phyloP scores from a whole-genome alignment of 1,284 basidiomycete genomes.

The Puccinia hordei region DNA sequence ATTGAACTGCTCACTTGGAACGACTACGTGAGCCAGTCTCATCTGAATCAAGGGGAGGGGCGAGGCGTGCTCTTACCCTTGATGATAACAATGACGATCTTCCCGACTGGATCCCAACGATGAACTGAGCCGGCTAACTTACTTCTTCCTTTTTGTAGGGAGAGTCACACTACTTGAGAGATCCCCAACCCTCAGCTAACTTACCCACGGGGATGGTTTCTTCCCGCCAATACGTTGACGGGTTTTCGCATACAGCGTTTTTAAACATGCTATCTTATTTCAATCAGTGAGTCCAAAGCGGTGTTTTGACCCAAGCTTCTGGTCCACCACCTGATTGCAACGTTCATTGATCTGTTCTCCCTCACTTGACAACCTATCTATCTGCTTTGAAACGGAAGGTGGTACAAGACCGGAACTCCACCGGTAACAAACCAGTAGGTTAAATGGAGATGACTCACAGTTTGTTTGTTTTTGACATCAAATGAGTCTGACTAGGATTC shows the following conservation, averaged over 20 bases:
- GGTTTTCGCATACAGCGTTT: conserved; percentile 39
- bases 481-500: background rate
- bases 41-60: background rate
- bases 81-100: background rate
- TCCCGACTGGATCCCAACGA: background rate
- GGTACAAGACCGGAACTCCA: conserved; percentile 48
- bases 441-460: background rate
- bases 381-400: conserved; percentile 16
- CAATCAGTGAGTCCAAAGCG: conserved; percentile 29
- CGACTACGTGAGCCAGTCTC: conserved; percentile 40
- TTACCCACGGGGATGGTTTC: conserved; percentile 37
- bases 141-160: conserved; percentile 24
- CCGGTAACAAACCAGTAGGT: conserved; percentile 32
- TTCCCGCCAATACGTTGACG: conserved; percentile 47
- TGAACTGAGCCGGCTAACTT: background rate
- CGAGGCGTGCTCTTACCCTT: background rate
- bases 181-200: conserved; percentile 42
- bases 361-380: background rate
- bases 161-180: conserved; percentile 48
- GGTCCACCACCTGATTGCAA: background rate
- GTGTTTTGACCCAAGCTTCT: background rate
- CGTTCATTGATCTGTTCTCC: background rate
- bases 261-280: conserved; percentile 46
- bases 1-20: conserved; percentile 49
- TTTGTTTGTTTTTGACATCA: background rate